Evolutionary conservation across 2,329 filamentous ascomycete genomes (phyloP).

Genomic region (Pseudogymnoascus sp.): DNA sequence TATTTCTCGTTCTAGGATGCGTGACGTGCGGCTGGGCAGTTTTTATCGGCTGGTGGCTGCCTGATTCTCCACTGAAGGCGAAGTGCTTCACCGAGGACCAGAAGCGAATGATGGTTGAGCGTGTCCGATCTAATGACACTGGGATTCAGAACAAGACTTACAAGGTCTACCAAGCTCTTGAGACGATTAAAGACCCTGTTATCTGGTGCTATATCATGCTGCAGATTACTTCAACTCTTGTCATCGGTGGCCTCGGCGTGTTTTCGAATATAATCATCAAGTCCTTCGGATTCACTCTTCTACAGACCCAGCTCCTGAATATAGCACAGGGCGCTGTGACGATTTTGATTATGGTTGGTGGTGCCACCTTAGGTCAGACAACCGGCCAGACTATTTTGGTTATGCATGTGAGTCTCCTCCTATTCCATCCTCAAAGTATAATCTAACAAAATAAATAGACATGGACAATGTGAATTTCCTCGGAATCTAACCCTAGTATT

Average conservation of each 20-base stretch:
- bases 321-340: slow-evolving; percentile 26
- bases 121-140: slow-evolving; percentile 29
- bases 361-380: slow-evolving; percentile 20
- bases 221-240: slow-evolving; percentile 23
- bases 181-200: slow-evolving; percentile 32
- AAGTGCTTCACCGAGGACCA: slow-evolving; percentile 18
- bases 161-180: slow-evolving; percentile 33
- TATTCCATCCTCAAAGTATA: not conserved
- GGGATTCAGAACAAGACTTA: slow-evolving; percentile 30
- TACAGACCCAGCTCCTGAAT: slow-evolving; percentile 27
- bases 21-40: slow-evolving; percentile 31
- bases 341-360: slow-evolving; percentile 25
- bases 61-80: slow-evolving; percentile 20
- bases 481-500: not conserved
- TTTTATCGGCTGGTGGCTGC: slow-evolving; percentile 31
- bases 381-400: slow-evolving; percentile 21
- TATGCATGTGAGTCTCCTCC: slow-evolving; percentile 17
- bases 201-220: slow-evolving; percentile 21
- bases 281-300: slow-evolving; percentile 24
- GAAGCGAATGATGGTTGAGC: slow-evolving; percentile 31
- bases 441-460: not conserved
- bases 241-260: slow-evolving; percentile 32
- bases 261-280: slow-evolving; percentile 32
- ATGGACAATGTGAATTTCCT: slow-evolving; percentile 13
- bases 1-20: slow-evolving; percentile 38